Conservation (phyloP, 805 yeast genomes). For the Jamesozyma gamospora region DNA sequence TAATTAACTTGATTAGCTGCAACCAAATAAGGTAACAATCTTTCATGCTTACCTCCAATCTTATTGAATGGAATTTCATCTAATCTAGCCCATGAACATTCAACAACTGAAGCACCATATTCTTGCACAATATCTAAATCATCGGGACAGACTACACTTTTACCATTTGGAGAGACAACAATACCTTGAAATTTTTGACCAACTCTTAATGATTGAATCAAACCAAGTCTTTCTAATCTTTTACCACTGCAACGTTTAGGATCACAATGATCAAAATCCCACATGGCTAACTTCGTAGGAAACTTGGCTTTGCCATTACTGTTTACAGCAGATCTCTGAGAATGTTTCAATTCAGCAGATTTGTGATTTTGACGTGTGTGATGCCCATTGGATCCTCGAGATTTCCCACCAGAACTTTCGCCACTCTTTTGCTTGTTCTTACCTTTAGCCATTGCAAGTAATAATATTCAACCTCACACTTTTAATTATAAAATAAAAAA, state of each 20-base stretch:
- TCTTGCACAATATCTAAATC: constrained; percentile 69
- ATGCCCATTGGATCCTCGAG: constrained; percentile 44
- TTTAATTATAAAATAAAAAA: no score
- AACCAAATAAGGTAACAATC: constrained; percentile 81
- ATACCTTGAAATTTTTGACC: constrained; percentile 91
- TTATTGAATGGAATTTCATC: constrained; percentile 91
- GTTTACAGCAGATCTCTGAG: constrained; percentile 10
- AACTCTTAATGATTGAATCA: constrained; percentile 67
- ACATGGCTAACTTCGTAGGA: constrained; percentile 89
- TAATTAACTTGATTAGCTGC: constrained; percentile 97
- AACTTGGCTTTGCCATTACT: constrained; percentile 36
- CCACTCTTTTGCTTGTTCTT: constrained; percentile 34
- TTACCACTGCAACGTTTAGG: constrained; percentile 97
- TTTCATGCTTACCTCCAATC: constrained; percentile 83
- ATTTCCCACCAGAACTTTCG: constrained; percentile 15
- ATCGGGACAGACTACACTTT: constrained; percentile 78
- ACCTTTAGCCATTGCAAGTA: constrained; percentile 22
- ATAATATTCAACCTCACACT: no score
- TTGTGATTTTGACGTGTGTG: constrained; percentile 44
- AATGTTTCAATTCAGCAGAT: constrained; percentile 30
- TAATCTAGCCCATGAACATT: constrained; percentile 97
- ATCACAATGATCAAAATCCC: constrained; percentile 99
- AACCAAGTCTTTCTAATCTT: constrained; percentile 79
- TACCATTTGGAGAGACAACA: constrained; percentile 89
- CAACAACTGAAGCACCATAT: constrained; percentile 93